Conservation (phyloP, 345 rosid genomes). For the Acer negundo region DNA sequence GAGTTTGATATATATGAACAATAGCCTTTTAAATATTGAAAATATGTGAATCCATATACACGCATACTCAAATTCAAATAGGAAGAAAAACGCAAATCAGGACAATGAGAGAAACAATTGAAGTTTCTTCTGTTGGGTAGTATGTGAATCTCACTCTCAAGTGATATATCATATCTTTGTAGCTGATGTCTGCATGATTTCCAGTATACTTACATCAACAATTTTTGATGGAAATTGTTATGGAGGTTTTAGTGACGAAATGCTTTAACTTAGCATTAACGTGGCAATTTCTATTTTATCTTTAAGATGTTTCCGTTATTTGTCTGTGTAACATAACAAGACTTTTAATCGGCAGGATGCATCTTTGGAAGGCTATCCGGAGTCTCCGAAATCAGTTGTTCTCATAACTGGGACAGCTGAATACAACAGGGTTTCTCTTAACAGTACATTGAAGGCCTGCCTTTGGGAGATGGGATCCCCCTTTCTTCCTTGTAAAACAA, state of each 20-base stretch:
- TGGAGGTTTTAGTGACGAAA: not conserved
- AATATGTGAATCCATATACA: not conserved
- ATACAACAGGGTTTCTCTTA: conserved; percentile 79
- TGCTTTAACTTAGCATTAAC: not conserved
- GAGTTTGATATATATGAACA: not conserved
- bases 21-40: not conserved
- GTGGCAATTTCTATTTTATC: not conserved
- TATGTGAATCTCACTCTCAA: no score
- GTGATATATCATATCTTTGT: no score
- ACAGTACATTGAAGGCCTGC: conserved; percentile 79
- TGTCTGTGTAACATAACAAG: conserved; percentile 4
- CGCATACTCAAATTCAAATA: not conserved
- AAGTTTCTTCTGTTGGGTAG: no score
- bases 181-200: not conserved
- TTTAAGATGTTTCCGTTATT: no score
- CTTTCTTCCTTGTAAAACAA: conserved; percentile 78
- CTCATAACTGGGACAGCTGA: conserved; percentile 87
- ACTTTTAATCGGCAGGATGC: conserved; percentile 63
- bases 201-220: conserved; percentile 1
- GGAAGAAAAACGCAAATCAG: no score
- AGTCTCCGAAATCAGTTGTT: conserved; percentile 87
- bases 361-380: conserved; percentile 86
- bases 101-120: no score
- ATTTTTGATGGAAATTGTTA: not conserved
- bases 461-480: conserved; percentile 99